phyloP scores from a whole-genome alignment of 2,329 filamentous ascomycete species.

The Fusarium sp. region DNA sequence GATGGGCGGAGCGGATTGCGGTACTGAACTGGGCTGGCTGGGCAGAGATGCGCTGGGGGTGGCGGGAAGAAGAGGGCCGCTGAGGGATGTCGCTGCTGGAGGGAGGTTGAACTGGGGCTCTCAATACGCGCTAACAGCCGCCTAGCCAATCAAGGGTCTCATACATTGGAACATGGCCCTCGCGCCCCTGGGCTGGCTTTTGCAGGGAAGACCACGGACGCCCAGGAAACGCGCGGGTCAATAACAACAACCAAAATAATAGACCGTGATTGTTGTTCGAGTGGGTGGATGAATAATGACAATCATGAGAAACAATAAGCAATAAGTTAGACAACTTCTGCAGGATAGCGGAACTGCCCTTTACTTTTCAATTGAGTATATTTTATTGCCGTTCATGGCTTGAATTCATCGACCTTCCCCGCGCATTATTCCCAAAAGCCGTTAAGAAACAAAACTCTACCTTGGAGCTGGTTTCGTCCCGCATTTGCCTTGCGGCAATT shows the following conservation, averaged over 20 bases:
- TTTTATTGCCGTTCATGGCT: not conserved
- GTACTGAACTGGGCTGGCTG: slow-evolving; percentile 19
- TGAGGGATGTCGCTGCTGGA: slow-evolving; percentile 42
- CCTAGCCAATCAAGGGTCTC: slow-evolving; percentile 35
- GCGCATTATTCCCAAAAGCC: not conserved
- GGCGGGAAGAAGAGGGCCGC: slow-evolving; percentile 42
- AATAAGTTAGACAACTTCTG: not conserved
- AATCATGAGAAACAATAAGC: not conserved
- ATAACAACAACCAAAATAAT: slow-evolving; percentile 46
- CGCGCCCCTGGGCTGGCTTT: slow-evolving; percentile 22
- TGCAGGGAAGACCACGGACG: slow-evolving; percentile 39
- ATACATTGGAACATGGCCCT: slow-evolving; percentile 13
- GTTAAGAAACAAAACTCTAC: slow-evolving; percentile 12
- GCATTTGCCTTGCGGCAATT: not conserved
- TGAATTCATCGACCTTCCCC: not conserved
- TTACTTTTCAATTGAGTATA: not conserved
- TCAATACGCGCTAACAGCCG: slow-evolving; percentile 38
- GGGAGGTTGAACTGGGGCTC: slow-evolving; percentile 44
- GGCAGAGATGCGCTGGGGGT: slow-evolving; percentile 37
- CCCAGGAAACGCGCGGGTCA: slow-evolving; percentile 45
- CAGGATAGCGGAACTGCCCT: not conserved
- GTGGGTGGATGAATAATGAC: slow-evolving; percentile 13
- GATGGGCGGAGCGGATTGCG: slow-evolving; percentile 35
- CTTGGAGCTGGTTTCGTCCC: slow-evolving; percentile 1
- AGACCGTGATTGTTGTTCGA: slow-evolving; percentile 26